Conservation (phyloP, 148 eudicot genomes). For the Camellia granthamiana region DNA sequence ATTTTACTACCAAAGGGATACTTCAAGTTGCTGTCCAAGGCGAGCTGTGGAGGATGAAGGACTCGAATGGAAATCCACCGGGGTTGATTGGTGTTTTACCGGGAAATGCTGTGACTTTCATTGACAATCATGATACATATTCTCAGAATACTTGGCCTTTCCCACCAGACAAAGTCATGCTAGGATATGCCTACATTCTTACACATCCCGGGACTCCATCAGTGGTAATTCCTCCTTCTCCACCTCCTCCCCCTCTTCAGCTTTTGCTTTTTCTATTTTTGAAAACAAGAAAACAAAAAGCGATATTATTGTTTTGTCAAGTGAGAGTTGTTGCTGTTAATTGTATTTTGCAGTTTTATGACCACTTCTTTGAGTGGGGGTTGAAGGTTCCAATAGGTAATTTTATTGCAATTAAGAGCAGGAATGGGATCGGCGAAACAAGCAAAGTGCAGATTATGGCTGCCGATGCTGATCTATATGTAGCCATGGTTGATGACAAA, state of each 20-base stretch:
- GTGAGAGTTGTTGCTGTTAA: too few relatives aligned
- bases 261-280: background rate
- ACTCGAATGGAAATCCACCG: constrained; percentile 49
- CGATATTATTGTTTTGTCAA: too few relatives aligned
- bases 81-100: constrained; percentile 66
- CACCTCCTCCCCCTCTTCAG: too few relatives aligned
- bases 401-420: constrained; percentile 33
- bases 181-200: constrained; percentile 63
- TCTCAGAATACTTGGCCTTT: constrained; percentile 57
- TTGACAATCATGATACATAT: constrained; percentile 70
- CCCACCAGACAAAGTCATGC: constrained; percentile 62
- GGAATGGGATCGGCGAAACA: constrained; percentile 41
- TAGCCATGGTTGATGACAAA: constrained; percentile 53
- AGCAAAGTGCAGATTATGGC: constrained; percentile 55
- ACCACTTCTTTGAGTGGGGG: constrained; percentile 66
- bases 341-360: constrained; percentile 48
- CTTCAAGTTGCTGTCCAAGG: constrained; percentile 66
- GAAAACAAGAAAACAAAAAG: too few relatives aligned
- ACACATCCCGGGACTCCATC: constrained; percentile 64
- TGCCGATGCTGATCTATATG: constrained; percentile 52
- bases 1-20: constrained; percentile 70
- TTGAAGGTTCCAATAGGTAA: constrained; percentile 50
- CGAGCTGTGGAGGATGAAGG: constrained; percentile 68
- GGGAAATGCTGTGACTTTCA: constrained; percentile 48
- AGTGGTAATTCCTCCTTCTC: constrained; percentile 22